Evolutionary conservation across 1,139 yeast species (phyloP), one percentile per base, ranked within the genome.

Genomic region (Pichia sp.): DNA sequence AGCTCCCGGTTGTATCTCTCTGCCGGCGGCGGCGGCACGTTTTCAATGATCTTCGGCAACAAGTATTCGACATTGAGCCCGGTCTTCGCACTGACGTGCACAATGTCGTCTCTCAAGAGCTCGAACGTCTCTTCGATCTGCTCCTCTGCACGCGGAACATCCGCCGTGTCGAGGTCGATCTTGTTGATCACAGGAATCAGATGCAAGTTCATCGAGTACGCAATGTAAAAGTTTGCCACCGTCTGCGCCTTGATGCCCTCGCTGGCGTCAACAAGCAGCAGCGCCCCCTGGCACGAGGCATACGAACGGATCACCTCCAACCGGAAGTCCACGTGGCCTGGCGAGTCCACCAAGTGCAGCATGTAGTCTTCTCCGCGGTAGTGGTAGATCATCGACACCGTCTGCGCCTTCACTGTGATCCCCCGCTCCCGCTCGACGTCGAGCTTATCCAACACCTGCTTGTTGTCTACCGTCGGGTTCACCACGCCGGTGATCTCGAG

Each of bases 211-310:
- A 90, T 79, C 58, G 93, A 85, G 66, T 87, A 87, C 0, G 99
- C 99, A 55, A 92, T 75, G 65, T 86, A 89, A 70, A 89, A 92
- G 68, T 93, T 93, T 42, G 99, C 97, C 9, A 93, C 97, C 0
- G 99, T 93, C 68, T 93, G 99, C 0, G 99, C 98, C 68, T 91
- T 97, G 5, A 93, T 91, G 50, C 99, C 99, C 67, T 93, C 98
- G 2, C 93, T 79, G 1, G 98, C 98, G 74, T 93, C 99, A 1
- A 93, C 96, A 29, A 93, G 72, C 48, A 93, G 70, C 50, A 93
- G 72, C 0, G 98, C 98, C 12, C 99, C 99, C 42, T 95, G 95
- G 74, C 98, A 93, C 0, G 97, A 87, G 1, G 98, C 97, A 69
- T 92, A 91, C 10, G 96, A 87, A 61, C 98, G 73, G 1, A 95